Evolutionary conservation across 768 basidiomycete genomes (phyloP).

Genomic region (Russula olivacea): DNA sequence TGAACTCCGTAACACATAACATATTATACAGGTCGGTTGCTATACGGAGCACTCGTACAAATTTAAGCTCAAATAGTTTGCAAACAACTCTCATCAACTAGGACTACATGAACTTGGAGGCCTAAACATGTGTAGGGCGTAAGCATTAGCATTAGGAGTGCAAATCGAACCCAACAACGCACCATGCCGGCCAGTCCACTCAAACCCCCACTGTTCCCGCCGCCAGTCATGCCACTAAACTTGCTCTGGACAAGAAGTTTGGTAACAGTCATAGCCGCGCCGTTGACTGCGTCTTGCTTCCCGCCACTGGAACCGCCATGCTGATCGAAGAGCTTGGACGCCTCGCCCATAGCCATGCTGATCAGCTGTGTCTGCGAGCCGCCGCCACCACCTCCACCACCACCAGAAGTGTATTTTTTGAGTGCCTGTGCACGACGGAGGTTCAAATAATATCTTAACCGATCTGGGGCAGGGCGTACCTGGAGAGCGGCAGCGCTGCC

Average conservation of each 20-base stretch:
- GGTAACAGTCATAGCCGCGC: conserved; percentile 81
- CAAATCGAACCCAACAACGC: not conserved
- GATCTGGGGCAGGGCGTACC: conserved; percentile 34
- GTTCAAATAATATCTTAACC: not conserved
- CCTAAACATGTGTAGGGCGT: not conserved
- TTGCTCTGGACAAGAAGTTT: conserved; percentile 73
- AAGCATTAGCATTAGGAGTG: conserved; percentile 27
- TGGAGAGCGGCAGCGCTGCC: conserved; percentile 77
- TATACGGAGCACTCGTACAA: not conserved
- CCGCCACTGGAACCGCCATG: conserved; percentile 58
- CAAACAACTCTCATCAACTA: not conserved
- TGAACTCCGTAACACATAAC: not conserved
- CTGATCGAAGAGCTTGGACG: conserved; percentile 66
- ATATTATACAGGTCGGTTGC: not conserved
- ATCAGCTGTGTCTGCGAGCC: conserved; percentile 58
- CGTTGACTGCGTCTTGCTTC: conserved; percentile 81
- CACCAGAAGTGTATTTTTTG: conserved; percentile 58
- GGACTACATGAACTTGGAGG: not conserved
- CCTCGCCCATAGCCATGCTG: conserved; percentile 82
- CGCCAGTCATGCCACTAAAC: conserved; percentile 46
- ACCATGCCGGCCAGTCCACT: conserved; percentile 44
- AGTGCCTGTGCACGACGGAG: conserved; percentile 41
- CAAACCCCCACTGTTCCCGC: conserved; percentile 66
- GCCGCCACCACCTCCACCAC: conserved; percentile 36
- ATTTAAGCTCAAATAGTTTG: not conserved